A percentile compares a stretch with the other conserved stretches of the same genome.
Conservation (phyloP, 768 basidiomycete species). For the Boletus eberwhitei region DNA sequence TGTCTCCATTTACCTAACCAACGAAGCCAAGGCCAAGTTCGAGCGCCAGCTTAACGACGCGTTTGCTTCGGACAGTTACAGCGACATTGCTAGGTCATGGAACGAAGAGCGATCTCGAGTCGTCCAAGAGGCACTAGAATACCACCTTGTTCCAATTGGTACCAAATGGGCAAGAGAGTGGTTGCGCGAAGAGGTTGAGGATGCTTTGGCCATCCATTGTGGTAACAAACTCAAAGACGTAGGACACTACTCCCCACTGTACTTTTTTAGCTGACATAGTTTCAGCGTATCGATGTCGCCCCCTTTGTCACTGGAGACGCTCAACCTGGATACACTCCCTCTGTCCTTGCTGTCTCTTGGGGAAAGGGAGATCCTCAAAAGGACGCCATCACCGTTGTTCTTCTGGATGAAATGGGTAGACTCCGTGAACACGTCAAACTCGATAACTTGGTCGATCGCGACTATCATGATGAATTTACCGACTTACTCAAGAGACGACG, state of each 20-base stretch:
- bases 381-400: slow-evolving; percentile 83
- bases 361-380: slow-evolving; percentile 93
- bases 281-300: slow-evolving; percentile 78
- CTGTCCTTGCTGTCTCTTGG: slow-evolving; percentile 89
- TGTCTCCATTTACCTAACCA: slow-evolving; percentile 64
- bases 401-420: slow-evolving; percentile 84
- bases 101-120: slow-evolving; percentile 80
- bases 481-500: slow-evolving; percentile 79
- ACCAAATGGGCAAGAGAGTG: slow-evolving; percentile 89
- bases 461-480: slow-evolving; percentile 68
- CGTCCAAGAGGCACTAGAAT: slow-evolving; percentile 73
- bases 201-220: slow-evolving; percentile 68
- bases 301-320: slow-evolving; percentile 64
- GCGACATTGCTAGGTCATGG: slow-evolving; percentile 86
- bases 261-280: slow-evolving; percentile 11
- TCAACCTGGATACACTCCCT: slow-evolving; percentile 66
- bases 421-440: slow-evolving; percentile 87
- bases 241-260: slow-evolving; percentile 22
- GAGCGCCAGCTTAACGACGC: slow-evolving; percentile 76
- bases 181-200: slow-evolving; percentile 87
- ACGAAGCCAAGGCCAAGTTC: slow-evolving; percentile 60
- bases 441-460: slow-evolving; percentile 77
- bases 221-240: slow-evolving; percentile 69
- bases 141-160: slow-evolving; percentile 79
- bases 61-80: slow-evolving; percentile 80